Conservation (phyloP, 495 filamentous ascomycete genomes). For the Parathielavia appendiculata region DNA sequence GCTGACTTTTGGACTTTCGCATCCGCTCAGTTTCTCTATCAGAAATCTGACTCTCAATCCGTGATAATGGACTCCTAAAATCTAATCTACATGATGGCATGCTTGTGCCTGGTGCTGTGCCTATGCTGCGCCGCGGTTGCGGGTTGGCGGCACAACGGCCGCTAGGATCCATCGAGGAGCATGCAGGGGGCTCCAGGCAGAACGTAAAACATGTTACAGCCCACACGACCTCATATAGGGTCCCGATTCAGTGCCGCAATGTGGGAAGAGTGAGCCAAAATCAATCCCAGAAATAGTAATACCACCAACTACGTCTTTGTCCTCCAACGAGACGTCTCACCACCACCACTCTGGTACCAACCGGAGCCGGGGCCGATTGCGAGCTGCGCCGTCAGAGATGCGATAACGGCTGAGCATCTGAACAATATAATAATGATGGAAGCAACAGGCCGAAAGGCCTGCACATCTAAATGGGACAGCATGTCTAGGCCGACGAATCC, state of each 20-base stretch:
- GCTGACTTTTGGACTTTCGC: no score
- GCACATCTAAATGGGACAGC: not conserved
- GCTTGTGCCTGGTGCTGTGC: not conserved
- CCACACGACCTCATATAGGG: not conserved
- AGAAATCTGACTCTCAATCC: no score
- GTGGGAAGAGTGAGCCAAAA: not conserved
- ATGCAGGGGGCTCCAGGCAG: not conserved
- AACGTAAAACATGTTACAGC: slow-evolving; percentile 12
- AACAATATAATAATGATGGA: not conserved
- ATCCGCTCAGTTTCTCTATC: no score
- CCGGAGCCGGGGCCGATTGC: not conserved
- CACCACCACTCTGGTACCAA: not conserved
- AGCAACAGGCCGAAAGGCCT: not conserved
- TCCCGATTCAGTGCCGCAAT: not conserved
- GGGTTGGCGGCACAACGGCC: not conserved
- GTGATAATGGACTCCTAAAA: no score
- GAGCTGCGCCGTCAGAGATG: slow-evolving; percentile 3
- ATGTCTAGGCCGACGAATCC: not conserved
- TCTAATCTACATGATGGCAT: not conserved
- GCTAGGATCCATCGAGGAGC: not conserved
- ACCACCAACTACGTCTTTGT: slow-evolving; percentile 1
- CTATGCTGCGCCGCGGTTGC: not conserved
- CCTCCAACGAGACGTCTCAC: not conserved
- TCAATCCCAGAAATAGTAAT: slow-evolving; percentile 2
- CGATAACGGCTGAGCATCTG: not conserved